Conservation (phyloP, 2,329 filamentous ascomycete species). For the Alternaria rosae region DNA sequence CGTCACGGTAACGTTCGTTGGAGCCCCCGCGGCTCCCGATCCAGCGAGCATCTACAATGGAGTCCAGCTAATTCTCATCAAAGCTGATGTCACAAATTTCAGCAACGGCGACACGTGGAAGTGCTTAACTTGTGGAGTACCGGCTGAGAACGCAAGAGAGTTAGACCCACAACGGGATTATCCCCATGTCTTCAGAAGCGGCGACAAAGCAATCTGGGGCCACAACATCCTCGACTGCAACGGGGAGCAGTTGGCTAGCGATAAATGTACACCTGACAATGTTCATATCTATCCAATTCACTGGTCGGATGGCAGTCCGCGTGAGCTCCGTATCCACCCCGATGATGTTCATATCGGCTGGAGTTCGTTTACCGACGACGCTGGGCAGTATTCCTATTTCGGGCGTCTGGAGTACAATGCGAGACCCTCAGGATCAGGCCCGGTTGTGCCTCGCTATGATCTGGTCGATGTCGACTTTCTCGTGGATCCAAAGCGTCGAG, state of each 20-base stretch:
- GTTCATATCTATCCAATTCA: constrained; percentile 54
- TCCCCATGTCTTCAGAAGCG: constrained; percentile 54
- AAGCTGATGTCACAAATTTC: constrained; percentile 49
- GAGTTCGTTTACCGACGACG: constrained; percentile 45
- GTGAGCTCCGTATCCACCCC: constrained; percentile 57
- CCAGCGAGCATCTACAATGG: constrained; percentile 54
- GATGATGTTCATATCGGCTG: constrained; percentile 56
- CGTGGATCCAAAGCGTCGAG: not conserved
- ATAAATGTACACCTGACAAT: constrained; percentile 49
- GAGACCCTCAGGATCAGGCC: constrained; percentile 23
- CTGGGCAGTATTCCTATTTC: constrained; percentile 46
- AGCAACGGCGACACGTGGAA: constrained; percentile 58
- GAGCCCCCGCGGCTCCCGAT: constrained; percentile 52
- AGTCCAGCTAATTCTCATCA: constrained; percentile 51
- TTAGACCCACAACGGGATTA: constrained; percentile 45
- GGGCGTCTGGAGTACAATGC: constrained; percentile 54
- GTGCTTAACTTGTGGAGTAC: constrained; percentile 57
- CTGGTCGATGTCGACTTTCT: constrained; percentile 36
- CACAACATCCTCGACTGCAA: constrained; percentile 49
- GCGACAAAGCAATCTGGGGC: constrained; percentile 47
- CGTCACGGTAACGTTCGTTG: constrained; percentile 51
- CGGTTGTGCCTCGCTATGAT: constrained; percentile 46
- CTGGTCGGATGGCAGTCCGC: constrained; percentile 48
- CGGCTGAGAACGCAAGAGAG: constrained; percentile 40
- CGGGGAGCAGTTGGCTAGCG: constrained; percentile 39